Base-by-base conservation (phyloP, 805 yeast genomes). In the Wickerhamiella siamensis region DNA sequence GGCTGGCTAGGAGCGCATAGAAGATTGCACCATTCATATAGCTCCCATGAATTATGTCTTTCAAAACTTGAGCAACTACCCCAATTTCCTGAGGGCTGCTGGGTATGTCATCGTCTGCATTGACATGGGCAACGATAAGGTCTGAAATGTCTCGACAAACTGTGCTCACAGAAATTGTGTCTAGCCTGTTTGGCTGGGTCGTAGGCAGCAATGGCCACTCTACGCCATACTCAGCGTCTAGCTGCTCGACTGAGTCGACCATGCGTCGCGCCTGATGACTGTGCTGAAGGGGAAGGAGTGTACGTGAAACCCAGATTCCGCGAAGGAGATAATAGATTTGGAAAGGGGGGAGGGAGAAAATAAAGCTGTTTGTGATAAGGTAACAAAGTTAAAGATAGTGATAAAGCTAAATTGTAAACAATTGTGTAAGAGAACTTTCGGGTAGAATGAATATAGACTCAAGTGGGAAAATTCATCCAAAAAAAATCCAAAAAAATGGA, bases 91-190 rank as follows among this genome's bases (percentile, higher is more conserved):
- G 29, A 24, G 29, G 6, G 29, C 12, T 24, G 12, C 6, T 24
- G 29, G 29, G 29, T 6, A 12, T 12, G 10, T 24, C 29, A 24
- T 24, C 29, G 12, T 24, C 29, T 8, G 29, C 6, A 24, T 12
- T 24, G 15, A 73, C 69, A 38, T 62, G 56, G 27, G 58, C 60
- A 46, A 62, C 64, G 15, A 73, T 54, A 10, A 66, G 56, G 37
- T 63, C 69, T 47, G 71, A 70, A 39, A 68, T 53, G 36, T 59
- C 59, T 33, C 56, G 48, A 4, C 59, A 60, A 5, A 58, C 45
- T 14, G 51, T 38, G 41, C 57, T 60, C 18, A 63, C 58, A 5
- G 65, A 62, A n/a, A 63, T 46, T 16, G 51, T 29, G 42, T 62
- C 67, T 21, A 63, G 52, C 9, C 55, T 46, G 22, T 37, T 26